These are phyloP conservation scores for Pseudohalonectria lignicola DNA, from an alignment of 2,329 filamentous ascomycete species.

Conservation along the genomic window DNA sequence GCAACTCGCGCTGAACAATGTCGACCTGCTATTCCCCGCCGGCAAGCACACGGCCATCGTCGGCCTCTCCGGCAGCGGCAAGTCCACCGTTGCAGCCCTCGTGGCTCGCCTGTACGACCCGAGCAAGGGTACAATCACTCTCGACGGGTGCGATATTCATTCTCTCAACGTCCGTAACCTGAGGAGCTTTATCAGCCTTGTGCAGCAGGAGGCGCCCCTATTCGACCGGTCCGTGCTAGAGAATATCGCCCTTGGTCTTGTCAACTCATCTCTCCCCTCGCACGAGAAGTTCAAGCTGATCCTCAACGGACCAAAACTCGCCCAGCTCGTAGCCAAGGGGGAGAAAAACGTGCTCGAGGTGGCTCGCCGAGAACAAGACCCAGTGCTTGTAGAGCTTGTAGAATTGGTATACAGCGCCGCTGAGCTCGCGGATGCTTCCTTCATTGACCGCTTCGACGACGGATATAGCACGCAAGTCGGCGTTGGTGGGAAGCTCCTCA, in stretches of 20 bases:
- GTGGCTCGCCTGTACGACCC: conserved; percentile 35
- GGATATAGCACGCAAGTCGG: conserved; percentile 44
- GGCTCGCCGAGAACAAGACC: conserved; percentile 4
- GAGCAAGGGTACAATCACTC: conserved; percentile 22
- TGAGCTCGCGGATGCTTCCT: conserved; percentile 45
- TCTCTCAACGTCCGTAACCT: conserved; percentile 22
- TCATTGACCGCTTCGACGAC: conserved; percentile 41
- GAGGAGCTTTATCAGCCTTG: conserved; percentile 18
- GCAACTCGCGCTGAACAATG: conserved; percentile 26
- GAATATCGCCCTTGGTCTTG: conserved; percentile 30
- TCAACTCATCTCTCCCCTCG: conserved; percentile 20
- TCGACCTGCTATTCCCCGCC: conserved; percentile 24
- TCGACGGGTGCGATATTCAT: conserved; percentile 24
- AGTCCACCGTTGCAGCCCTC: conserved; percentile 37
- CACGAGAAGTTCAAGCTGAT: conserved; percentile 21
- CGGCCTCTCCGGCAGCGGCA: conserved; percentile 40
- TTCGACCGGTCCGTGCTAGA: conserved; percentile 25
- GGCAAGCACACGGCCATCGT: conserved; percentile 43
- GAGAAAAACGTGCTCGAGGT: conserved; percentile 4
- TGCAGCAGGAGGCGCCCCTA: conserved; percentile 21
- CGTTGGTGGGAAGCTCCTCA: conserved; percentile 39
- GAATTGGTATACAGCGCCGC: conserved; percentile 33
- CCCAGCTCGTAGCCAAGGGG: conserved; percentile 26
- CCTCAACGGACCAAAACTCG: conserved; percentile 30
- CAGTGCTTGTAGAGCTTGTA: conserved; percentile 28